Evolutionary conservation across 2,329 filamentous ascomycete genomes (phyloP).

Genomic region (Epichloe sylvatica): DNA sequence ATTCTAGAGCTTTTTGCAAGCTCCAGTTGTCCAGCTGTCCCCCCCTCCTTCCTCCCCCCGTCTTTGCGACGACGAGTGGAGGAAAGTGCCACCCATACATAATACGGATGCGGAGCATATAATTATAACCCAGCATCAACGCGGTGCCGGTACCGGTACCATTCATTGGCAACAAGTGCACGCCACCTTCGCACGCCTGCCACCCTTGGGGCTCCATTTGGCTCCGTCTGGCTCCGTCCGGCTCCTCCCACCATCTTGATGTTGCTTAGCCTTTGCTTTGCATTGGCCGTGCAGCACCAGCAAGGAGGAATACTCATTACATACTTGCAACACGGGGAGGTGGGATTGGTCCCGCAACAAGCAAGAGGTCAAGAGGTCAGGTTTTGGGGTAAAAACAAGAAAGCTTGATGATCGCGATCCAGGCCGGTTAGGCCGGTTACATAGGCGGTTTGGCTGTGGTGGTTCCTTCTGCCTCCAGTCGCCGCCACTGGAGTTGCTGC

Average conservation of each 20-base stretch:
- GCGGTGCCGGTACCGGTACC: not conserved
- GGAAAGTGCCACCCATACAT: slow-evolving; percentile 4
- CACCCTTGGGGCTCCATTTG: not conserved
- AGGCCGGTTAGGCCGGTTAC: too few relatives aligned
- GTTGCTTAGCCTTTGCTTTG: not conserved
- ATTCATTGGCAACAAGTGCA: not conserved
- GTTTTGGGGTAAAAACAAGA: too few relatives aligned
- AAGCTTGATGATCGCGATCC: too few relatives aligned
- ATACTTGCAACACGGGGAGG: too few relatives aligned
- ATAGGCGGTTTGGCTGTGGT: too few relatives aligned
- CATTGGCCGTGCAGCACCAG: too few relatives aligned
- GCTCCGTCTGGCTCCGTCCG: not conserved
- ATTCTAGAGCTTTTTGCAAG: slow-evolving; percentile 4
- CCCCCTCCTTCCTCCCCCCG: not conserved
- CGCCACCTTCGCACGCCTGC: not conserved
- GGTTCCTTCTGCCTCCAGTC: too few relatives aligned
- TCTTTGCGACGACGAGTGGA: not conserved
- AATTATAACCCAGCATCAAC: not conserved
- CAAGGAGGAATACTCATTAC: too few relatives aligned
- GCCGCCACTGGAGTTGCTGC: not conserved
- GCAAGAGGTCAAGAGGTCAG: too few relatives aligned
- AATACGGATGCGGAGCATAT: not conserved
- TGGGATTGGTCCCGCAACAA: too few relatives aligned
- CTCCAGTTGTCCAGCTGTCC: not conserved
- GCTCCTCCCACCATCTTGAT: slow-evolving; percentile 5